Evolutionary conservation across 192 early-diverging fungal species (phyloP), one percentile per base, ranked within the genome.

Genomic region (Obelidium mucronatum): DNA sequence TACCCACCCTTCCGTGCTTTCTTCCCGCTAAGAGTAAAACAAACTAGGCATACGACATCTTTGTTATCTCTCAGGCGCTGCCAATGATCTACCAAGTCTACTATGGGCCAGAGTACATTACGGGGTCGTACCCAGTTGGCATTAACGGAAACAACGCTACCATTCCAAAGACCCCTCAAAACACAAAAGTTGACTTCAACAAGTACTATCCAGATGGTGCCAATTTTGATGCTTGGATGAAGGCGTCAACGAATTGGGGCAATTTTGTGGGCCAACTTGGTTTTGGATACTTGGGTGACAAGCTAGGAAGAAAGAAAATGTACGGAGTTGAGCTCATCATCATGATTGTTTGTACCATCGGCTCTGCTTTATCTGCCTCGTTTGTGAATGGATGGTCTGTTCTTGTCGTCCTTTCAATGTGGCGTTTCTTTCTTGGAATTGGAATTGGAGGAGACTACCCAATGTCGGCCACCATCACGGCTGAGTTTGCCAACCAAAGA

Each of bases 31-130:
- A n/a, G n/a, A n/a, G n/a, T n/a, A n/a, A n/a, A n/a, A n/a, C n/a
- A n/a, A n/a, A n/a, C n/a, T n/a, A n/a, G n/a, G 91, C 95, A n/a
- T 97, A 97, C 80, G 97, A 98, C 87, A 89, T 95, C 58, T 97
- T 97, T 75, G 90, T 95, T 67, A 98, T 98, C 79, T 93, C 93
- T 78, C 86, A 96, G 68, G 92, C 93, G 22, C 87, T 94, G n/a
- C 91, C 93, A 66, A 98, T 98, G 89, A 81, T 96, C 53, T 79
- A 64, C 36, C 78, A 78, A 28, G 79, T 79, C 60, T 84, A 77
- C 74, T 81, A 79, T 65, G 61, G 64, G 17, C 42, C 65, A 15
- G 4, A 56, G 36, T 58, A 74, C 79, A 63, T 79, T 69, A 19
- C 44, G 53, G 74, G 75, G 58, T 39, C 26, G 44, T 64, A 59